phyloP scores from a whole-genome alignment of 1,284 basidiomycete genomes.

The Wallemia mellicola region DNA sequence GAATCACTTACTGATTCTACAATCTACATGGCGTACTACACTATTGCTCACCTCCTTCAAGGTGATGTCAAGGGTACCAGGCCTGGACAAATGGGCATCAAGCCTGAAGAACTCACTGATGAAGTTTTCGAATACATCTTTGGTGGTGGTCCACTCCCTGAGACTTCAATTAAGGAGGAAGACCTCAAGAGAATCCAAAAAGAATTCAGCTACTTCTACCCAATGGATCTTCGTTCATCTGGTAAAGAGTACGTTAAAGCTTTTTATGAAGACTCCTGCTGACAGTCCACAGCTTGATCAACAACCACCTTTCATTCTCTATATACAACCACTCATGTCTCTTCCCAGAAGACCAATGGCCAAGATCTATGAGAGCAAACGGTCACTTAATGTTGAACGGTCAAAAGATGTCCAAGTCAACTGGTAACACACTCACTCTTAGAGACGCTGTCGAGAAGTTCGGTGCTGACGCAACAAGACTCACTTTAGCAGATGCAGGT shows the following conservation, averaged over 20 bases:
- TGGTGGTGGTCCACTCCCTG: slow-evolving; percentile 40
- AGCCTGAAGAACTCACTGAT: slow-evolving; percentile 76
- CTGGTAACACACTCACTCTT: slow-evolving; percentile 59
- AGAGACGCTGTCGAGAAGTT: slow-evolving; percentile 53
- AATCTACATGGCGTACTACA: slow-evolving; percentile 98
- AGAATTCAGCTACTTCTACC: slow-evolving; percentile 94
- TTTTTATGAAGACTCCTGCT: background rate
- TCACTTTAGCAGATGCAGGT: slow-evolving; percentile 83
- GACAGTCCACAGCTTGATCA: slow-evolving; percentile 27
- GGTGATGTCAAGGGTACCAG: slow-evolving; percentile 50
- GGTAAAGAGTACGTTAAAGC: slow-evolving; percentile 39
- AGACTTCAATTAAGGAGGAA: slow-evolving; percentile 32
- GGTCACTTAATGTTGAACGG: slow-evolving; percentile 95
- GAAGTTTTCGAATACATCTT: slow-evolving; percentile 92
- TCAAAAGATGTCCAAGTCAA: slow-evolving; percentile 97
- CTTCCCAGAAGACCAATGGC: slow-evolving; percentile 85
- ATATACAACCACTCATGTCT: slow-evolving; percentile 82
- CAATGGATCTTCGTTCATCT: slow-evolving; percentile 93
- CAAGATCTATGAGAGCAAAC: slow-evolving; percentile 68
- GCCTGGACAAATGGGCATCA: slow-evolving; percentile 57
- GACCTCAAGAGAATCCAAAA: slow-evolving; percentile 60
- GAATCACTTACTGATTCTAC: slow-evolving; percentile 94
- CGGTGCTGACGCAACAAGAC: slow-evolving; percentile 68
- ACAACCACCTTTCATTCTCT: slow-evolving; percentile 84
- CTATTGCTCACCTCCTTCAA: slow-evolving; percentile 65